Evolutionary conservation across 768 basidiomycete genomes (phyloP).

Genomic region (Collybia sordida): DNA sequence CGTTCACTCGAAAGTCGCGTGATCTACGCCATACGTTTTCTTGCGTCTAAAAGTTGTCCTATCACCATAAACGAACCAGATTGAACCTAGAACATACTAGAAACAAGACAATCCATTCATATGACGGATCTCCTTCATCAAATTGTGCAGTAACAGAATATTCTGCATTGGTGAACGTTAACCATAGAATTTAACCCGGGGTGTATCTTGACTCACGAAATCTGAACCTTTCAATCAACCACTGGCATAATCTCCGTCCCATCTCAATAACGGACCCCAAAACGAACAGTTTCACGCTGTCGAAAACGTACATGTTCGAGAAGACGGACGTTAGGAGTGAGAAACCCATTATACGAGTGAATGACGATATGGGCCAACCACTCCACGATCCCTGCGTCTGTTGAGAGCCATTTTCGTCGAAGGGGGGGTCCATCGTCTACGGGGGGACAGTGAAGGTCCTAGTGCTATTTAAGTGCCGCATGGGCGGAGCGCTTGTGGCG

Average conservation of each 20-base stretch:
- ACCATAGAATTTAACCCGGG: background rate
- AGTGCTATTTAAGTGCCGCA: too few species aligned
- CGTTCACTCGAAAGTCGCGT: slow-evolving; percentile 37
- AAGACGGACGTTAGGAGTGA: slow-evolving; percentile 34
- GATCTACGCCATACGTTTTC: slow-evolving; percentile 44
- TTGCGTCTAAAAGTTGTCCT: slow-evolving; percentile 29
- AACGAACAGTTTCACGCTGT: slow-evolving; percentile 27
- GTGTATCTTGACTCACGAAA: slow-evolving; percentile 28
- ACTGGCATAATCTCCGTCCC: slow-evolving; percentile 37
- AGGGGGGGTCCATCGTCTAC: too few species aligned
- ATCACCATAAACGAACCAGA: background rate
- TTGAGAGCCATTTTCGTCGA: too few species aligned
- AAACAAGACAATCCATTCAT: slow-evolving; percentile 48
- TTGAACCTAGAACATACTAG: slow-evolving; percentile 27
- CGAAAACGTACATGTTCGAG: slow-evolving; percentile 19
- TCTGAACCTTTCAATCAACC: slow-evolving; percentile 36
- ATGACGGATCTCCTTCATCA: slow-evolving; percentile 44
- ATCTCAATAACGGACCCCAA: slow-evolving; percentile 37
- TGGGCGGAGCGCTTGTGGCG: too few species aligned
- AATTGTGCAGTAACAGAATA: slow-evolving; percentile 46
- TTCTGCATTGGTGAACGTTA: slow-evolving; percentile 22
- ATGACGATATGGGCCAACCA: slow-evolving; percentile 1
- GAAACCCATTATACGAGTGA: slow-evolving; percentile 32
- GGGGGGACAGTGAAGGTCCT: too few species aligned
- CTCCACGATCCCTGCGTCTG: background rate